Base-by-base conservation (phyloP, 2,329 filamentous ascomycete species). In the Cladosporium sp. region DNA sequence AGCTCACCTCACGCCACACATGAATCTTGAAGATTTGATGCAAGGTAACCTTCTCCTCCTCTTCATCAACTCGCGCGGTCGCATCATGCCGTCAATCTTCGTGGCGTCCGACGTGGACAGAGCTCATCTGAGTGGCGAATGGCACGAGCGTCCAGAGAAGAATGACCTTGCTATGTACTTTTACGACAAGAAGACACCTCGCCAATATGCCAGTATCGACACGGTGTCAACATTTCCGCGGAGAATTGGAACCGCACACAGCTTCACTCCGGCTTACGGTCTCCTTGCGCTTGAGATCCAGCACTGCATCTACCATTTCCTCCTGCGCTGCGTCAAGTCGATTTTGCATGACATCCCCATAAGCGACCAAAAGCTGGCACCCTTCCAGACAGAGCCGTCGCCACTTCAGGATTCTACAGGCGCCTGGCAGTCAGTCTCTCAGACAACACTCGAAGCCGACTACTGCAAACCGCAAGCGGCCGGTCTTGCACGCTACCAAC, bases 1-100 rank as follows among this genome's bases (percentile, higher is more conserved):
- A 6, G 63, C 74, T 10, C 85, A 76, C 66, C 72, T 85, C 50
- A 86, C 80, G 79, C 86, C 86, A 0, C 78, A 83, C 55, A 81
- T 88, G 71, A 89, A 88, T 68, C 77, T 84, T 49, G 83, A 88
- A 64, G 86, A 88, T 69, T 75, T 89, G 0, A 61, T 70, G 0
- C 76, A 80, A 26, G 72, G 79, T 0, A 82, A 80, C 57, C 66
- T 74, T 0, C 69, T 89, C 10, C 77, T 80, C 0, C 72, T 88
- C 7, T 75, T 88, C 23, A 71, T 89, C 12, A 85, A 86, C 64
- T 74, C 84, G 0, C 79, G 86, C 7, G 85, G 78, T 5, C 79
- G 82, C 0, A 70, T 85, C 64, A 66, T 70, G 0, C 85, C 85
- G 0, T 71, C 76, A 8, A 67, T 72, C 0, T 89, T 88, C 68